These are phyloP conservation scores for Populus hybrid DNA, from an alignment of 441 rosid species.

Conservation along the genomic window DNA sequence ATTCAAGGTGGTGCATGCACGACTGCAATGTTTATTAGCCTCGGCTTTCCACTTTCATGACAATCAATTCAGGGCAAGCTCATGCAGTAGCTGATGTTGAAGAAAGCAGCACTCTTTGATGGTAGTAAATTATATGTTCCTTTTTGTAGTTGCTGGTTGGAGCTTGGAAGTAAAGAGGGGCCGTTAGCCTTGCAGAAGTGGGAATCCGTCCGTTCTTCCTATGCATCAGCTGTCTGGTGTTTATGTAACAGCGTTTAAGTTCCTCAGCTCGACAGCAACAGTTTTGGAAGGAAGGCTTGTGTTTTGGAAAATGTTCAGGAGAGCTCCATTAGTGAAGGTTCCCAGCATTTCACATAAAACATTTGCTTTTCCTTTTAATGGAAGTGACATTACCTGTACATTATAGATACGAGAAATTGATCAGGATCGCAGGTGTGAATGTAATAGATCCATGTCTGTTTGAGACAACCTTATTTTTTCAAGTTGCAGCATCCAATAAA, in stretches of 20 bases:
- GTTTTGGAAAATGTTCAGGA: background rate
- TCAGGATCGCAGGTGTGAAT: background rate
- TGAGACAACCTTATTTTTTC: background rate
- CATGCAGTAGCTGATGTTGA: no score
- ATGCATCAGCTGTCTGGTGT: background rate
- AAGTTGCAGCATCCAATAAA: background rate
- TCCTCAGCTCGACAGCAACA: background rate
- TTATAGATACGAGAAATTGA: background rate
- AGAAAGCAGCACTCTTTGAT: background rate
- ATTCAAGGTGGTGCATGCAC: background rate
- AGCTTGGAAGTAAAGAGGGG: background rate
- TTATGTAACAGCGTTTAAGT: background rate
- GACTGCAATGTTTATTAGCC: background rate
- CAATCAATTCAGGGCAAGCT: no score
- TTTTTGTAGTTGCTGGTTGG: background rate
- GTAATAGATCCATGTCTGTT: background rate
- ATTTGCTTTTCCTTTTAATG: background rate
- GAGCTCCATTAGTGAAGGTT: background rate
- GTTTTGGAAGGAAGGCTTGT: no score
- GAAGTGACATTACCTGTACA: background rate
- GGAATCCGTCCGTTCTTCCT: background rate
- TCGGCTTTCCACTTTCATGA: no score
- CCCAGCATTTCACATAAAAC: background rate
- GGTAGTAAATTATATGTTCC: background rate
- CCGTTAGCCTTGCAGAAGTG: background rate